Conservation (phyloP, 495 filamentous ascomycete genomes). For the Podospora comata region DNA sequence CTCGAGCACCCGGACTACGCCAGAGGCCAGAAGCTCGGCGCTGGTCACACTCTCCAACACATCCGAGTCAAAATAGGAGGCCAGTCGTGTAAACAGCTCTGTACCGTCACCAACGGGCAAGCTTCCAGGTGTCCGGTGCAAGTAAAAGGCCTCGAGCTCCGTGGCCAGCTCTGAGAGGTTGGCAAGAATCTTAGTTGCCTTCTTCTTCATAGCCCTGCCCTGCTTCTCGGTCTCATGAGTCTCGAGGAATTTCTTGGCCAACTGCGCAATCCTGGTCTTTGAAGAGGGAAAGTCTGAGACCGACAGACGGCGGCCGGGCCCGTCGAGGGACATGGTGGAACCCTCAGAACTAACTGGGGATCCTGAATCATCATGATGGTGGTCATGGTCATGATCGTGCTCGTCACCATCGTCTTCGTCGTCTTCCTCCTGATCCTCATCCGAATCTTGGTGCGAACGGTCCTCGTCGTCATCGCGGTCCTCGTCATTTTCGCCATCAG, state of each 20-base stretch:
- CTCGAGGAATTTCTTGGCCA: conserved; percentile 79
- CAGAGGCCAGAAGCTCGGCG: conserved; percentile 86
- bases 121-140: conserved; percentile 45
- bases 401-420: conserved; percentile 56
- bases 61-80: conserved; percentile 85
- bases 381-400: conserved; percentile 44
- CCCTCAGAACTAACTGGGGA: conserved; percentile 64
- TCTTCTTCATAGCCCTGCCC: conserved; percentile 65
- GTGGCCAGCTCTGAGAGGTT: conserved; percentile 67
- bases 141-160: conserved; percentile 68
- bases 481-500: conserved; percentile 33
- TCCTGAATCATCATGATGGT: conserved; percentile 61
- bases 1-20: conserved; percentile 78
- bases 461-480: conserved; percentile 49
- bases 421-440: conserved; percentile 54
- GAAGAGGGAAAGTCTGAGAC: conserved; percentile 56
- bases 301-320: conserved; percentile 40
- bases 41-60: conserved; percentile 92
- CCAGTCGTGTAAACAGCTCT: conserved; percentile 70
- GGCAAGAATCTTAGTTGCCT: conserved; percentile 69
- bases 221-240: conserved; percentile 74
- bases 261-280: conserved; percentile 68
- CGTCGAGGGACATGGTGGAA: conserved; percentile 56
- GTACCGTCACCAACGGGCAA: conserved; percentile 51
- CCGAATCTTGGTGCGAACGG: conserved; percentile 20